A percentile compares a stretch with the other conserved stretches of the same genome.
These are phyloP conservation scores for Zygoascus tannicola DNA, from an alignment of 805 yeast genomes.

Conservation along the genomic window DNA sequence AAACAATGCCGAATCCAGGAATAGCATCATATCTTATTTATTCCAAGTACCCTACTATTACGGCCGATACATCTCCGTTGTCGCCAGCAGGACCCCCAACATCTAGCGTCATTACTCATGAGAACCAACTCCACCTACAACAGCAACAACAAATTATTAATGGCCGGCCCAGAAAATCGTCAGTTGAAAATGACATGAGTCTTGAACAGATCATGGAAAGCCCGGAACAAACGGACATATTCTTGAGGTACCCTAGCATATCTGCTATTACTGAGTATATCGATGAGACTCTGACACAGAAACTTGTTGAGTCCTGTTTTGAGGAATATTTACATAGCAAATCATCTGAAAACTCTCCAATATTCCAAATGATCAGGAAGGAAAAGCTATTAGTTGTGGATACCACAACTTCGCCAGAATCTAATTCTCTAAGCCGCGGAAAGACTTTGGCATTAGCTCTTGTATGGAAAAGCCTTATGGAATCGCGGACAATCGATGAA, in stretches of 20 bases:
- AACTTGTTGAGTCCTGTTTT: neutral
- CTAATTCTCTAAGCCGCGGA: neutral
- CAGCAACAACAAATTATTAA: no score
- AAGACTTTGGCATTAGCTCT: neutral
- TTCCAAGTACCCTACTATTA: constrained; percentile 1
- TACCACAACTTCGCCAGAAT: neutral
- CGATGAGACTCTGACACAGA: neutral
- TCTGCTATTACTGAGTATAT: neutral
- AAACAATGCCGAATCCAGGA: neutral
- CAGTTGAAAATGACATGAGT: neutral
- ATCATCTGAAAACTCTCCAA: neutral
- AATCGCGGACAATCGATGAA: neutral
- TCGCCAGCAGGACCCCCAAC: neutral
- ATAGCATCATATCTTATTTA: neutral
- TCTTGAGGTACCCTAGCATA: constrained; percentile 1
- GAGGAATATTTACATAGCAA: constrained; percentile 1
- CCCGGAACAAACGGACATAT: neutral
- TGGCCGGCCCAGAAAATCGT: neutral
- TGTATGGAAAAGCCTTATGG: neutral
- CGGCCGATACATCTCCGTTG: neutral
- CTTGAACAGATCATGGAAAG: neutral
- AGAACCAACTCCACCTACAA: no score
- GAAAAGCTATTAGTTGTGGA: neutral
- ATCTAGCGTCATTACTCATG: neutral
- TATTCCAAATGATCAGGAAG: constrained; percentile 1